Evolutionary conservation across 2,329 filamentous ascomycete genomes (phyloP), one percentile per base, ranked within the genome.

Genomic region (Colletotrichum sansevieriae): DNA sequence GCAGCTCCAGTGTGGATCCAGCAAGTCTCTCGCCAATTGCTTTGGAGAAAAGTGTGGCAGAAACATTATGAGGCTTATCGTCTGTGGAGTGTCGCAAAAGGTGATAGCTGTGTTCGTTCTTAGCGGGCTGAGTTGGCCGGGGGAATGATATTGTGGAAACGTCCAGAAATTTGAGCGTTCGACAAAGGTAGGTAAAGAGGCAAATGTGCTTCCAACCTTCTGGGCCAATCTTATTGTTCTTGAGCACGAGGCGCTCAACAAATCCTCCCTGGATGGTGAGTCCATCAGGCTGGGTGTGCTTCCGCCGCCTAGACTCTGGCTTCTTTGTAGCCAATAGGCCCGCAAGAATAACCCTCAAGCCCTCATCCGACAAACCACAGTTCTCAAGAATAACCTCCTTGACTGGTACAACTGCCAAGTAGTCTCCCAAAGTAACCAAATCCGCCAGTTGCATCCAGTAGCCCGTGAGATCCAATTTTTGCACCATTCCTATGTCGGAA

Each of bases 181-280:
- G 91, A 74, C 93, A 97, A 83, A 98, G 91, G 79, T 97, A 93
- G 60, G 97, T 85, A 77, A 98, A 99, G 7, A 97, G 83, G 46
- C 91, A 92, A 65, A 98, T 90, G 76, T 98, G 90, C 74, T 91
- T 94, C 96, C 96, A 99, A 15, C 95, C 96, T 71, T 97, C 92
- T 0, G 86, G 84, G 0, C 93, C 92, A 68, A 98, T 91, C 75
- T 94, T 95, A 76, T 98, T 98, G 80, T 97, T 94, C 80, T 97
- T 97, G 47, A 99, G 81, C 2, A 93, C 92, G 7, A 99, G 82
- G 70, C 94, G 92, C 81, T 98, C 94, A 4, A 98, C 88, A 1
- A 97, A 89, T 15, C 94, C 94, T 55, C 88, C 88, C 59, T 88
- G 85, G 2, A 84, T 81, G 12, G 81, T 79, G 1, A 78, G 67